Percentiles rank a stretch among this genome's conserved stretches.
Conservation (phyloP, 1,139 yeast genomes). For the Debaryomyces robertsiae region DNA sequence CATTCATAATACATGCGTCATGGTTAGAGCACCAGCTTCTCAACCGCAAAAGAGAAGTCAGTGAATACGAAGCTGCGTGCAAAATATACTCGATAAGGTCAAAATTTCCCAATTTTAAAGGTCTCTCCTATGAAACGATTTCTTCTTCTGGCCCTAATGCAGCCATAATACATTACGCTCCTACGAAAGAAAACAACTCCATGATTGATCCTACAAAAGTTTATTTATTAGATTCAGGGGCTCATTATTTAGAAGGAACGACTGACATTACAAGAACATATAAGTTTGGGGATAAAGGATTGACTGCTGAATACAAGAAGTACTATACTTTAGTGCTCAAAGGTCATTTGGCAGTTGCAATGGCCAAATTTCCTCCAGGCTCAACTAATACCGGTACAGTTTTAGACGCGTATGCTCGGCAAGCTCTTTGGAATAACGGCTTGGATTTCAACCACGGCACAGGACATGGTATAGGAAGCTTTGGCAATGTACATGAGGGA, state of each 20-base stretch:
- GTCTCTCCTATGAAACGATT: constrained; percentile 56
- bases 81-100: constrained; percentile 45
- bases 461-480: constrained; percentile 63
- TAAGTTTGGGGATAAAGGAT: constrained; percentile 37
- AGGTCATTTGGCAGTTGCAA: constrained; percentile 58
- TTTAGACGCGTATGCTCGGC: constrained; percentile 53
- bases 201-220: constrained; percentile 45
- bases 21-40: constrained; percentile 46
- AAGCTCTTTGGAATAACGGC: constrained; percentile 56
- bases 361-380: constrained; percentile 51
- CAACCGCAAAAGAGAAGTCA: constrained; percentile 25
- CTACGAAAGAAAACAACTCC: constrained; percentile 42
- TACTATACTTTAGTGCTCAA: constrained; percentile 55
- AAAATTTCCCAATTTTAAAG: constrained; percentile 49
- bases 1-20: constrained; percentile 40
- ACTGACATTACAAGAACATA: constrained; percentile 49
- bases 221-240: constrained; percentile 55
- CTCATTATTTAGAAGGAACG: constrained; percentile 60
- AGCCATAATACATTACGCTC: constrained; percentile 58
- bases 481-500: constrained; percentile 58
- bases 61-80: constrained; percentile 48
- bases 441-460: constrained; percentile 59
- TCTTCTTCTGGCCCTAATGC: constrained; percentile 58
- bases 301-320: constrained; percentile 33
- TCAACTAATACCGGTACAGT: constrained; percentile 43